Evolutionary conservation across 441 rosid species (phyloP).

Genomic region (Iberis amara): DNA sequence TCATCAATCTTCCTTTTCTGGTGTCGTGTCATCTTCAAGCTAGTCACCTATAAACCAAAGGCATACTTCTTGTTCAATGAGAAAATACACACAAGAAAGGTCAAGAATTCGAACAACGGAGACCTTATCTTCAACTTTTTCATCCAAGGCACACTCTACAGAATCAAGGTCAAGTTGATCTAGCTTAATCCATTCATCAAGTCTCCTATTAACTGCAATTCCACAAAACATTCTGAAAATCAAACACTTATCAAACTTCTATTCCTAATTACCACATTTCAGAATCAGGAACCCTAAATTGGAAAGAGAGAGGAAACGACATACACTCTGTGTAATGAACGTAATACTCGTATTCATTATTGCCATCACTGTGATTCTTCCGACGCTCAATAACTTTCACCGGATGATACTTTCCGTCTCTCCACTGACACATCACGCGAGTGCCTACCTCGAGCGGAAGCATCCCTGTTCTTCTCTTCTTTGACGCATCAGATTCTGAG

Average conservation of each 20-base stretch:
- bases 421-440: slow-evolving; percentile 94
- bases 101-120: slow-evolving; percentile 9
- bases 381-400: slow-evolving; percentile 97
- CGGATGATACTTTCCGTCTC: slow-evolving; percentile 90
- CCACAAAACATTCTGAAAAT: slow-evolving; percentile 1
- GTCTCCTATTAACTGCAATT: slow-evolving; percentile 81
- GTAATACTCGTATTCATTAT: slow-evolving; percentile 85
- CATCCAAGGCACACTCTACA: slow-evolving; percentile 89
- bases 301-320: slow-evolving; percentile 25
- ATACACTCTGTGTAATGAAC: slow-evolving; percentile 96
- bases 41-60: slow-evolving; percentile 58
- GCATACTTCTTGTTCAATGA: neutral
- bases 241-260: too few species aligned
- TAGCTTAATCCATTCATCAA: slow-evolving; percentile 98
- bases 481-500: slow-evolving; percentile 46
- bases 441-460: slow-evolving; percentile 93
- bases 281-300: neutral
- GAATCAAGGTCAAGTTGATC: slow-evolving; percentile 92
- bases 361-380: slow-evolving; percentile 41
- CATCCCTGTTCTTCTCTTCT: slow-evolving; percentile 56
- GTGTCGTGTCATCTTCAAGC: slow-evolving; percentile 98
- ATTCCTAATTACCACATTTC: too few species aligned
- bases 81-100: neutral
- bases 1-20: slow-evolving; percentile 98
- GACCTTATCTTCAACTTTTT: slow-evolving; percentile 98